phyloP scores from a whole-genome alignment of 108 stramenopile species.

The Stephanodiscus minutulus region DNA sequence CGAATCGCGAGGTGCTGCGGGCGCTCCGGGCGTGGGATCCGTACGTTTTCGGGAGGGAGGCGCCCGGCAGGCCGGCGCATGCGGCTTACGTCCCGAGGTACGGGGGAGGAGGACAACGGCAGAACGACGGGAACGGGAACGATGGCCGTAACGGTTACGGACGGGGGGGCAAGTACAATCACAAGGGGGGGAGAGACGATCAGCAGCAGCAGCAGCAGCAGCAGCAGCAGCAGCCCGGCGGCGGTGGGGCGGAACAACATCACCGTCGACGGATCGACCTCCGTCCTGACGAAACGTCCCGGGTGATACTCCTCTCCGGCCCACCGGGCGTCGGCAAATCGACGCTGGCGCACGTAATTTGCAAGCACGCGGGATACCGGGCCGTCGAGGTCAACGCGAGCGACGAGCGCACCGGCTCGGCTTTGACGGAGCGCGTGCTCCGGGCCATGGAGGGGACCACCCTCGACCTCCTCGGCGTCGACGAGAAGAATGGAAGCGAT shows the following conservation, averaged over 20 bases:
- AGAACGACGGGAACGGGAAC: constrained; percentile 14
- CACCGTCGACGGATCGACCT: constrained; percentile 51
- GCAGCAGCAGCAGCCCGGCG: not conserved
- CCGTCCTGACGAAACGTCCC: constrained; percentile 64
- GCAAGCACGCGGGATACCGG: constrained; percentile 91
- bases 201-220: not conserved
- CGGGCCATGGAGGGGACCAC: constrained; percentile 89
- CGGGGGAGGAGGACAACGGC: constrained; percentile 6
- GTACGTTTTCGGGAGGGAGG: constrained; percentile 87
- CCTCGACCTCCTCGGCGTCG: constrained; percentile 37
- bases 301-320: constrained; percentile 90
- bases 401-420: constrained; percentile 91
- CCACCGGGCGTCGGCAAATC: constrained; percentile 98
- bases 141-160: not conserved
- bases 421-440: constrained; percentile 76
- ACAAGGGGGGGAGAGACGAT: constrained; percentile 1
- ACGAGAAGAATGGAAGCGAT: constrained; percentile 39
- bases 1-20: constrained; percentile 92
- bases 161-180: constrained; percentile 7
- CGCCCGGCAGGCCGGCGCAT: constrained; percentile 56
- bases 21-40: constrained; percentile 92
- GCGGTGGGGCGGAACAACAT: constrained; percentile 6
- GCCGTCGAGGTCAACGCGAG: constrained; percentile 96
- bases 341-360: constrained; percentile 94
- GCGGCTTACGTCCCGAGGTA: constrained; percentile 9